phyloP scores from a whole-genome alignment of 805 yeast species.

The Zygosaccharomyces lentus region DNA sequence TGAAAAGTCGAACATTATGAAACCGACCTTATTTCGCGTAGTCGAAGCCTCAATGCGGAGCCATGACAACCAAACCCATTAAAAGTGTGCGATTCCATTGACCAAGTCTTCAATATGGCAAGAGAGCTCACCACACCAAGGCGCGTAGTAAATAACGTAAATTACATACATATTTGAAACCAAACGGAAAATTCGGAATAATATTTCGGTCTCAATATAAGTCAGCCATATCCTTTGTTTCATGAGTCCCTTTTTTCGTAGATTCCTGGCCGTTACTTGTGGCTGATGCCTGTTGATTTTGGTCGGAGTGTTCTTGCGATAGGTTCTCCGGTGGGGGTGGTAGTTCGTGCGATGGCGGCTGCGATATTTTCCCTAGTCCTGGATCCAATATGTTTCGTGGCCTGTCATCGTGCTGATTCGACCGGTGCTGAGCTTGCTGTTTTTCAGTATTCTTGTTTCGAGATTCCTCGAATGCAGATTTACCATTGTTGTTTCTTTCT shows the following conservation, averaged over 20 bases:
- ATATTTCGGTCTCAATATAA: constrained; percentile 8
- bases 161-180: constrained; percentile 2
- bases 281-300: neutral
- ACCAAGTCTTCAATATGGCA: neutral
- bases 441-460: neutral
- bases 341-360: neutral
- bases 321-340: neutral
- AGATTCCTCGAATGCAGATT: neutral
- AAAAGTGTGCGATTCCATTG: neutral
- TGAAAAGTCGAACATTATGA: constrained; percentile 1
- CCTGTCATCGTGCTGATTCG: neutral
- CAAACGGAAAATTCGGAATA: neutral
- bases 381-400: neutral
- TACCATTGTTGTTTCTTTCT: neutral
- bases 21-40: constrained; percentile 4
- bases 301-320: neutral
- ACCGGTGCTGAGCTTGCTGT: neutral
- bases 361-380: neutral
- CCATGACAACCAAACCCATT: constrained; percentile 3
- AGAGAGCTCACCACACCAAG: neutral
- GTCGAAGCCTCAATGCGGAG: constrained; percentile 7
- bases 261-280: neutral
- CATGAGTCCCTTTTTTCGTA: constrained; percentile 1
- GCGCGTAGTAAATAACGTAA: constrained; percentile 1
- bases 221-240: constrained; percentile 14